Conservation (phyloP, 148 eudicot genomes). For the Rhododendron molle region DNA sequence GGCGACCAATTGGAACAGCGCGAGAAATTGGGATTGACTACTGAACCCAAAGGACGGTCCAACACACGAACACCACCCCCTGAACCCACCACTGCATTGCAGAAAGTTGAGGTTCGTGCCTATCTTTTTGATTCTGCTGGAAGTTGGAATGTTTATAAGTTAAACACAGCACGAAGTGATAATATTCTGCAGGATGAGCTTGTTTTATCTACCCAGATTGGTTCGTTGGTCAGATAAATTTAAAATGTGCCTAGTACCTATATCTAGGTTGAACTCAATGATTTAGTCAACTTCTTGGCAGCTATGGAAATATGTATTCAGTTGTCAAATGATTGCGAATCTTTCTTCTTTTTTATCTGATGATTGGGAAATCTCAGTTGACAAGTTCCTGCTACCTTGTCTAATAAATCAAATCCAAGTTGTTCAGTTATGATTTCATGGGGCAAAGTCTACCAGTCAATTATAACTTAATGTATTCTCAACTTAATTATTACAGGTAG, state of each 20-base stretch:
- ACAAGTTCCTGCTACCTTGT: neutral
- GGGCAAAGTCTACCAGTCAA: neutral
- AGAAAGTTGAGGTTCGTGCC: conserved; percentile 82
- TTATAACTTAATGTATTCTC: neutral
- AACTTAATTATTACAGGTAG: conserved; percentile 43
- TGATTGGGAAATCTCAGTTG: neutral
- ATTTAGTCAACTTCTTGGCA: neutral
- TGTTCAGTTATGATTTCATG: too few relatives aligned
- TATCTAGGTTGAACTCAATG: neutral
- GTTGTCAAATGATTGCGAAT: neutral
- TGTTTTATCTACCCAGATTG: neutral
- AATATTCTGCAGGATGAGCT: neutral
- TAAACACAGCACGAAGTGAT: neutral
- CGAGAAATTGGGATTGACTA: conserved; percentile 64
- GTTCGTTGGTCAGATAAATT: neutral
- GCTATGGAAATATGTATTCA: neutral
- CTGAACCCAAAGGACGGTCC: conserved; percentile 44
- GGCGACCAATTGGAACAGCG: conserved; percentile 73
- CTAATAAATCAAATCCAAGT: neutral
- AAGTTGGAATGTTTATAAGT: neutral
- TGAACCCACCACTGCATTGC: conserved; percentile 69
- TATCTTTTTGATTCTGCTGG: neutral
- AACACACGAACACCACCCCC: conserved; percentile 46
- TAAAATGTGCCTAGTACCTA: neutral
- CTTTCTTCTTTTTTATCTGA: too few relatives aligned